Conservation (phyloP, 2,329 filamentous ascomycete species). For the Cladosporium sp. region DNA sequence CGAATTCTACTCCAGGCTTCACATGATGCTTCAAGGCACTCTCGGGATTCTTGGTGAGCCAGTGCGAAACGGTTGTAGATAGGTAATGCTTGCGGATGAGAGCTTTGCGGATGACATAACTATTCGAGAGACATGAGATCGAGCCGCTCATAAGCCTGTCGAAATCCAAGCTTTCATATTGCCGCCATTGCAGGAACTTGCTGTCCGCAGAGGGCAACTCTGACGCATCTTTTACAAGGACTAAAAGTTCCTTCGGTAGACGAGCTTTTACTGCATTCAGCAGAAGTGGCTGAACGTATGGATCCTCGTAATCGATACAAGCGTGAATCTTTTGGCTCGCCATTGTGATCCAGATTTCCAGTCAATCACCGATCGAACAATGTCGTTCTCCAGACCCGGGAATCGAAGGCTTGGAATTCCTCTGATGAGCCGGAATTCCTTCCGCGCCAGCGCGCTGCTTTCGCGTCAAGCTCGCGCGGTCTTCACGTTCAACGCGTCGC, state of each 20-base stretch:
- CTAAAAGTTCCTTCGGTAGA: conserved; percentile 44
- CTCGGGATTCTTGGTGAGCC: conserved; percentile 74
- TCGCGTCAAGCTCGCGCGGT: too few species aligned
- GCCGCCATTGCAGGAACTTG: conserved; percentile 67
- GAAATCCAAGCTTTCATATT: conserved; percentile 86
- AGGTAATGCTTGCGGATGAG: conserved; percentile 95
- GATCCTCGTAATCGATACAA: conserved; percentile 75
- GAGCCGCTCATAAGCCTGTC: conserved; percentile 61
- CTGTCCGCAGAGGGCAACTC: conserved; percentile 41
- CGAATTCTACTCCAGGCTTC: conserved; percentile 75
- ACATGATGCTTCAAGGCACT: conserved; percentile 65
- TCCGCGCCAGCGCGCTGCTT: too few species aligned
- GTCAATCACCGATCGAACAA: background rate
- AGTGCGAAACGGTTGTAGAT: conserved; percentile 73
- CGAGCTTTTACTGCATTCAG: conserved; percentile 60
- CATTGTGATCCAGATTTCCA: conserved; percentile 1
- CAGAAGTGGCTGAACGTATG: conserved; percentile 84
- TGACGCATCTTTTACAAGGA: conserved; percentile 47
- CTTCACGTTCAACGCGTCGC: too few species aligned
- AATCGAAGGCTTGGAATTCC: too few species aligned
- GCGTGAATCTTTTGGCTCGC: conserved; percentile 50
- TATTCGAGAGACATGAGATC: conserved; percentile 65
- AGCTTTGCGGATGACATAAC: conserved; percentile 92
- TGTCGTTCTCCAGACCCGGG: background rate
- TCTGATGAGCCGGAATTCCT: too few species aligned